Evolutionary conservation across 805 yeast species (phyloP).

Genomic region (Cyberlindnera bimundalis): DNA sequence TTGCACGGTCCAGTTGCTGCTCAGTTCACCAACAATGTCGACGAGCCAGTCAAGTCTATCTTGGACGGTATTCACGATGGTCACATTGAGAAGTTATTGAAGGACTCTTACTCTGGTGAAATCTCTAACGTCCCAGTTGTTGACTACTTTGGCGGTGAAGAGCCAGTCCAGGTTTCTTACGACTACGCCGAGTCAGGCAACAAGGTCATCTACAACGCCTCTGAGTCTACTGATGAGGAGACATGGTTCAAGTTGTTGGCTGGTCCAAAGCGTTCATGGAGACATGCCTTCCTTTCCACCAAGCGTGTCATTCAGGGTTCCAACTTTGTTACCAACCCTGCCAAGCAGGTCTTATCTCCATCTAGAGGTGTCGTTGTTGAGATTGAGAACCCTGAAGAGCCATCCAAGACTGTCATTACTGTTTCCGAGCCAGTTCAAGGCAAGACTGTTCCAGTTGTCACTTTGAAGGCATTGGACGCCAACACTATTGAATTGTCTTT

Average conservation of each 20-base stretch:
- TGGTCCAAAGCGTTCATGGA: constrained; percentile 79
- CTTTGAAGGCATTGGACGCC: constrained; percentile 48
- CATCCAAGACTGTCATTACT: constrained; percentile 56
- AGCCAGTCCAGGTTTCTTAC: constrained; percentile 38
- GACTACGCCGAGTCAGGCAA: constrained; percentile 32
- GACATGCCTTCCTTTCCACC: constrained; percentile 82
- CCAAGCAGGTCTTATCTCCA: constrained; percentile 78
- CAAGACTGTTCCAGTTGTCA: constrained; percentile 60
- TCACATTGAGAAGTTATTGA: constrained; percentile 67
- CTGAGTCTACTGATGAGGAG: constrained; percentile 31
- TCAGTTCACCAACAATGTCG: constrained; percentile 76
- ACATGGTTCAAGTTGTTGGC: constrained; percentile 81
- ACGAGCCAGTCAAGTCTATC: constrained; percentile 91
- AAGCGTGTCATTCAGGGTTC: constrained; percentile 81
- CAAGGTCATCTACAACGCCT: constrained; percentile 38
- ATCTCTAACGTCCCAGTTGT: constrained; percentile 75
- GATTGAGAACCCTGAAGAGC: constrained; percentile 48
- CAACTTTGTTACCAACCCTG: constrained; percentile 75
- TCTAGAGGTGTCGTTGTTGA: constrained; percentile 58
- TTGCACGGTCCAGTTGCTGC: constrained; percentile 99
- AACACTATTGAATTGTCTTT: constrained; percentile 63
- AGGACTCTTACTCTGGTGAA: constrained; percentile 70
- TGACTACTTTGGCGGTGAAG: constrained; percentile 80
- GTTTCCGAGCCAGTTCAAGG: constrained; percentile 74
- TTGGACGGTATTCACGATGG: constrained; percentile 88